Percentiles rank a stretch among this genome's conserved stretches.
Conservation (phyloP, 2,329 filamentous ascomycete species). For the Sporothrix brasiliensis region DNA sequence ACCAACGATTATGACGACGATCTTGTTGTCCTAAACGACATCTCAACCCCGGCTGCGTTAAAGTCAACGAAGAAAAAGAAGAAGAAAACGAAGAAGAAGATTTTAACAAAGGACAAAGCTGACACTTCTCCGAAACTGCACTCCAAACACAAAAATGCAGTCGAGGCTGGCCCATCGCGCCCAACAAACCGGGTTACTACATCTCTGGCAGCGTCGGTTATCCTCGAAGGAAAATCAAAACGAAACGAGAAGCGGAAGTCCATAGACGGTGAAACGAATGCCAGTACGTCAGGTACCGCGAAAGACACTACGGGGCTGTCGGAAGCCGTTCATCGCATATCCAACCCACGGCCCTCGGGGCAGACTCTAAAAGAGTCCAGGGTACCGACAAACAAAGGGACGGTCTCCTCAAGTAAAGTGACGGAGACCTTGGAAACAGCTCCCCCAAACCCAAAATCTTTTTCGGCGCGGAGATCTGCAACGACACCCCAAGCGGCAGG, state of each 20-base stretch:
- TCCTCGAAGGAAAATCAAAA: background rate
- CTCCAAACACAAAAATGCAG: background rate
- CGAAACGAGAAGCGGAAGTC: background rate
- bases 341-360: background rate
- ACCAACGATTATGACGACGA: slow-evolving; percentile 24
- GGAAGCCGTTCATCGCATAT: background rate
- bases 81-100: slow-evolving; percentile 23
- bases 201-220: background rate
- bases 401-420: background rate
- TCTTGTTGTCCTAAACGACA: slow-evolving; percentile 7
- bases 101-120: background rate
- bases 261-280: background rate
- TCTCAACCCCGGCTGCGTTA: background rate
- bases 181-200: background rate
- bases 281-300: background rate
- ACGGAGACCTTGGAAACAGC: background rate
- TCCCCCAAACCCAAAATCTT: background rate
- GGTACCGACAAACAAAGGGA: background rate
- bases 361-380: background rate
- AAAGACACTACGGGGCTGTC: background rate
- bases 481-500: slow-evolving; percentile 37
- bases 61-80: slow-evolving; percentile 24
- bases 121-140: background rate
- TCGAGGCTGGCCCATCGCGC: background rate
- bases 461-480: background rate